A percentile compares a stretch with the other conserved stretches of the same genome.
These are phyloP conservation scores for Mucor ambiguus DNA, from an alignment of 371 early-diverging fungal genomes.

Conservation along the genomic window DNA sequence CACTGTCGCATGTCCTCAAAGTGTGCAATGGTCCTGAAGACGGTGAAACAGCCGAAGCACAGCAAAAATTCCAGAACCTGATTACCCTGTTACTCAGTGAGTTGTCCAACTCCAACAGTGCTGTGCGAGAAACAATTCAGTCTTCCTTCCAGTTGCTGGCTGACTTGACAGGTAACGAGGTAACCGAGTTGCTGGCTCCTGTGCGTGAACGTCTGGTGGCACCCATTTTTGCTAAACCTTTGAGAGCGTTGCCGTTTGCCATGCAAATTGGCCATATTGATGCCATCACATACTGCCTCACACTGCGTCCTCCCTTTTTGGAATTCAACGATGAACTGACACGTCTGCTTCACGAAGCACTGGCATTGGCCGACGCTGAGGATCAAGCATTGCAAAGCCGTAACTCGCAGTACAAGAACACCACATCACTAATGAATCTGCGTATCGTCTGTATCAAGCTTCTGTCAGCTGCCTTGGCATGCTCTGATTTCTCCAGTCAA, in stretches of 20 bases:
- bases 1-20: constrained; percentile 76
- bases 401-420: constrained; percentile 81
- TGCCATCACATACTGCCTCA: constrained; percentile 95
- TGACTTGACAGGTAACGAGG: constrained; percentile 73
- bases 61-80: constrained; percentile 67
- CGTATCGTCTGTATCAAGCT: constrained; percentile 95
- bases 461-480: constrained; percentile 91
- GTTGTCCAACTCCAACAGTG: constrained; percentile 87
- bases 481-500: constrained; percentile 76
- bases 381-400: constrained; percentile 93
- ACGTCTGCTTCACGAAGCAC: constrained; percentile 88
- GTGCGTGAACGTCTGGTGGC: constrained; percentile 85
- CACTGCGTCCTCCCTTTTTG: constrained; percentile 88
- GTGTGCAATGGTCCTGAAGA: constrained; percentile 80
- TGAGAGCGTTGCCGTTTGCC: constrained; percentile 93
- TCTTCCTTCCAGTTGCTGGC: constrained; percentile 81
- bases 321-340: constrained; percentile 92
- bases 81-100: constrained; percentile 89
- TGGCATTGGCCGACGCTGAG: constrained; percentile 97
- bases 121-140: constrained; percentile 91
- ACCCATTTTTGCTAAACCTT: constrained; percentile 96
- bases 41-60: constrained; percentile 57
- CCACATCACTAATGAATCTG: constrained; percentile 80
- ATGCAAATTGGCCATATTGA: constrained; percentile 99
- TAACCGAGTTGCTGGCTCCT: constrained; percentile 86